Conservation (phyloP, 257 asterid species). For the Ballota nigra region DNA sequence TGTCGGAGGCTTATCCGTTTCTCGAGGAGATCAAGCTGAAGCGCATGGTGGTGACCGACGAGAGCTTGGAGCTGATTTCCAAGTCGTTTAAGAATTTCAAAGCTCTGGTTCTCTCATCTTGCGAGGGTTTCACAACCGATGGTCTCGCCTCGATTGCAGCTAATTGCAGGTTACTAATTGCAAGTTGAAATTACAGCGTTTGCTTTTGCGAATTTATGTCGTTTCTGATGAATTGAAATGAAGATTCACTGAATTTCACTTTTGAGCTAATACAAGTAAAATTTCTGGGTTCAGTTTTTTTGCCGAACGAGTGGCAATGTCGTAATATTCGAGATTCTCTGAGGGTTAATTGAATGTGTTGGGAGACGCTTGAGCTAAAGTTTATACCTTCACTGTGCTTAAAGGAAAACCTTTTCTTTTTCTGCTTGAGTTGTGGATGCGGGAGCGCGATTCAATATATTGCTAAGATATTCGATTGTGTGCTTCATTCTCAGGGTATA, state of each 20-base stretch:
- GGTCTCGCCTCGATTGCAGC: constrained; percentile 93
- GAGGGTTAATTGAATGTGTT: not conserved
- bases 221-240: not conserved
- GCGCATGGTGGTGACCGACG: constrained; percentile 87
- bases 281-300: not conserved
- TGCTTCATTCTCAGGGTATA: not conserved
- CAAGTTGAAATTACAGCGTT: not conserved
- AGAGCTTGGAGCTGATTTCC: constrained; percentile 71
- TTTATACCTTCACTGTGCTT: not conserved
- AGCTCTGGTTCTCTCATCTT: constrained; percentile 68
- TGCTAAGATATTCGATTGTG: not conserved
- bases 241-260: constrained; percentile 6
- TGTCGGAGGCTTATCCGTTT: constrained; percentile 65
- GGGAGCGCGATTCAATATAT: not conserved
- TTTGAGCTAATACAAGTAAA: not conserved
- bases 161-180: constrained; percentile 64
- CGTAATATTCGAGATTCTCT: not conserved
- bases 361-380: not conserved
- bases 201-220: not conserved
- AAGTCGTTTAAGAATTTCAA: constrained; percentile 72
- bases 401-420: not conserved
- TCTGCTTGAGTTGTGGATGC: not conserved
- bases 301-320: constrained; percentile 16
- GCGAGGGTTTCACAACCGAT: constrained; percentile 85
- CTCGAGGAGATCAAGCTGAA: constrained; percentile 90